Base-by-base conservation (phyloP, 768 basidiomycete species). In the Naganishia antarctica region DNA sequence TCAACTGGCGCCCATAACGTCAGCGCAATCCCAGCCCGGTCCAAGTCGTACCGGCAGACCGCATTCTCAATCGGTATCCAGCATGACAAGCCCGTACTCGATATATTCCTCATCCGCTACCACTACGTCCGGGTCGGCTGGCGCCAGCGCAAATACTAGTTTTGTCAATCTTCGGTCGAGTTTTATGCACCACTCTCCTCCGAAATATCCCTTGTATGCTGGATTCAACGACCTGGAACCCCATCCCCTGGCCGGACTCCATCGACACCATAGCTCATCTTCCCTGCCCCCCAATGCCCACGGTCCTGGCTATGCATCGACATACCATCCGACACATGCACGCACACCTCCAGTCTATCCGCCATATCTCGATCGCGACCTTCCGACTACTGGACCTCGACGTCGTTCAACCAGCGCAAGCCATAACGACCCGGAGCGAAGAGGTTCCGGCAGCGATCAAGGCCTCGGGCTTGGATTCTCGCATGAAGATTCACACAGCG, bases 381-480 rank as follows among this genome's bases (percentile, higher is more conserved):
- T 18, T 5, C 53, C 53, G 21, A 41, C 34, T 3, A 57, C 53
- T 44, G 43, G 43, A n/a, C 43, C 43, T 15, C 53, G 53, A 12
- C 53, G 53, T 23, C 37, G 53, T 34, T 57, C 53, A 23, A 57
- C 53, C 6, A 40, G 18, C 25, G 53, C 34, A 1, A 57, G 53
- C 15, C 32, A 34, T 12, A 57, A 21, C n/a, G n/a, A n/a, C n/a
- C n/a, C n/a, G n/a, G n/a, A n/a, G n/a, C n/a, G 34, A 41, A 28
- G 61, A 28, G 41, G 28, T 32, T 49, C 32, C 73, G 74, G 23
- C 6, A 57, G 53, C 37, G 53, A 57, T 41, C 37, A 57, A 5
- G 53, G 34, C 37, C 23, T 26, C 47, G 25, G 12, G 5, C 47
- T 18, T 7, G 47, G 47, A 7, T 49, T 49, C 28, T 4, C 23